phyloP scores from a whole-genome alignment of 2,329 filamentous ascomycete genomes.

The Fragosphaeria purpurea region DNA sequence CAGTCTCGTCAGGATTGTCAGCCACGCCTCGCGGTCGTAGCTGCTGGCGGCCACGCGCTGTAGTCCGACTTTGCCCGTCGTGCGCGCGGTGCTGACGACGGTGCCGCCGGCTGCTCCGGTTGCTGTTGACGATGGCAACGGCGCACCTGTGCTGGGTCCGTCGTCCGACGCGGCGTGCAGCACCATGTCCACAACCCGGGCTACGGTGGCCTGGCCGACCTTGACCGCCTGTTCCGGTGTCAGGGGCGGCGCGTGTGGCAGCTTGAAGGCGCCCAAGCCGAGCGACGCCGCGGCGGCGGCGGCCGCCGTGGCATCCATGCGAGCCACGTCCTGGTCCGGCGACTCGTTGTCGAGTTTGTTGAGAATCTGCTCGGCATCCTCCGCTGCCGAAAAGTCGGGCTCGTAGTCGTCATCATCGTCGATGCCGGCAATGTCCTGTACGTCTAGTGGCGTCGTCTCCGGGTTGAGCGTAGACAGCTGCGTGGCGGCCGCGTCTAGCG shows the following conservation, averaged over 20 bases:
- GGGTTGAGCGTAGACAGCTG: slow-evolving; percentile 41
- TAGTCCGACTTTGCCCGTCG: slow-evolving; percentile 58
- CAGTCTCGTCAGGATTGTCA: slow-evolving; percentile 74
- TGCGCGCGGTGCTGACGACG: not conserved
- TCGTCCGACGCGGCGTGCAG: slow-evolving; percentile 54
- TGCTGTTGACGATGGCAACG: not conserved
- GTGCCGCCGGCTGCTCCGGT: not conserved
- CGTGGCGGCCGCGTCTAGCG: slow-evolving; percentile 30
- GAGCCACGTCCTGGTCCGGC: slow-evolving; percentile 37
- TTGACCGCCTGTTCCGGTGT: slow-evolving; percentile 61
- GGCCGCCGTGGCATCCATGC: slow-evolving; percentile 22
- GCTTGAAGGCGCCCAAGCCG: slow-evolving; percentile 65
- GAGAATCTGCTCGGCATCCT: slow-evolving; percentile 66
- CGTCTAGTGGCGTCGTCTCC: slow-evolving; percentile 50
- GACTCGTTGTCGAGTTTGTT: slow-evolving; percentile 66
- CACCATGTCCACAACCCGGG: slow-evolving; percentile 70
- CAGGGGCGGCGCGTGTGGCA: slow-evolving; percentile 67
- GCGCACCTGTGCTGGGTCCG: slow-evolving; percentile 29
- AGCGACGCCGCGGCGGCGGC: slow-evolving; percentile 42
- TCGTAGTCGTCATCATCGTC: slow-evolving; percentile 86
- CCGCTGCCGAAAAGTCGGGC: slow-evolving; percentile 69
- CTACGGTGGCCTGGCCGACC: slow-evolving; percentile 63
- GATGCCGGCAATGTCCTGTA: slow-evolving; percentile 49
- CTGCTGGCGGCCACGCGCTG: slow-evolving; percentile 74
- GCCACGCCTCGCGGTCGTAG: slow-evolving; percentile 81